Conservation (phyloP, 768 basidiomycete species). For the Lyophyllum decastes region DNA sequence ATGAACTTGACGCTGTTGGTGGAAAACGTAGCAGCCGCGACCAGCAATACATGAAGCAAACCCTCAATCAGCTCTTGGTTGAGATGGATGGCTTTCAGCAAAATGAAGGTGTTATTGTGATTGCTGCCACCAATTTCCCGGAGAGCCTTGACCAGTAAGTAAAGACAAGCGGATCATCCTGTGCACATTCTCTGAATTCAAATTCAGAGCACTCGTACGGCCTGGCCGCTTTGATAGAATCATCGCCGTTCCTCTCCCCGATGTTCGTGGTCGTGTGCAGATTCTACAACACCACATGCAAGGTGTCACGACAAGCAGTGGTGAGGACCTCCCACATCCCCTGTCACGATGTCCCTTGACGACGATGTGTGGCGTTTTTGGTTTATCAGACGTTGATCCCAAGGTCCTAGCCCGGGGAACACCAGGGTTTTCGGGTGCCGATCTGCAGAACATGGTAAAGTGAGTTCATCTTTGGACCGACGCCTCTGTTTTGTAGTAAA, state of each 20-base stretch:
- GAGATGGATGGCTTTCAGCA: slow-evolving; percentile 98
- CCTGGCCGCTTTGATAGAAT: slow-evolving; percentile 96
- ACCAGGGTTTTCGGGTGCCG: slow-evolving; percentile 95
- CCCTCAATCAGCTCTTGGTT: slow-evolving; percentile 93
- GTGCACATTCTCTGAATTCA: slow-evolving; percentile 6
- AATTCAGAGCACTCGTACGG: slow-evolving; percentile 81
- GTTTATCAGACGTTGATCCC: slow-evolving; percentile 69
- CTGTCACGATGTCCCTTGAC: slow-evolving; percentile 4
- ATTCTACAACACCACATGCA: slow-evolving; percentile 92
- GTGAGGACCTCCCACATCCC: slow-evolving; percentile 32
- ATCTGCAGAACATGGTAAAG: slow-evolving; percentile 97
- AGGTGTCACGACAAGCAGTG: slow-evolving; percentile 63
- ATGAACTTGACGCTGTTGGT: slow-evolving; percentile 93
- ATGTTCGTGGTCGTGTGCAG: slow-evolving; percentile 90
- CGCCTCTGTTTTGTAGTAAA: slow-evolving; percentile 9
- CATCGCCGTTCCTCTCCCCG: slow-evolving; percentile 92
- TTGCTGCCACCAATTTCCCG: slow-evolving; percentile 98
- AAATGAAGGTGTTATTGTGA: slow-evolving; percentile 91
- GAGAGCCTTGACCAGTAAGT: slow-evolving; percentile 87
- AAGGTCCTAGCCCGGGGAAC: slow-evolving; percentile 91
- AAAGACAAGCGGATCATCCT: neutral
- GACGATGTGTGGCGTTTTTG: slow-evolving; percentile 15
- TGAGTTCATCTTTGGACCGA: slow-evolving; percentile 35
- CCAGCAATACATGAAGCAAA: slow-evolving; percentile 90
- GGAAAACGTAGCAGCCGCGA: slow-evolving; percentile 83